Evolutionary conservation across 2,329 filamentous ascomycete genomes (phyloP), one percentile per base, ranked within the genome.

Genomic region (Blastomyces percursus): DNA sequence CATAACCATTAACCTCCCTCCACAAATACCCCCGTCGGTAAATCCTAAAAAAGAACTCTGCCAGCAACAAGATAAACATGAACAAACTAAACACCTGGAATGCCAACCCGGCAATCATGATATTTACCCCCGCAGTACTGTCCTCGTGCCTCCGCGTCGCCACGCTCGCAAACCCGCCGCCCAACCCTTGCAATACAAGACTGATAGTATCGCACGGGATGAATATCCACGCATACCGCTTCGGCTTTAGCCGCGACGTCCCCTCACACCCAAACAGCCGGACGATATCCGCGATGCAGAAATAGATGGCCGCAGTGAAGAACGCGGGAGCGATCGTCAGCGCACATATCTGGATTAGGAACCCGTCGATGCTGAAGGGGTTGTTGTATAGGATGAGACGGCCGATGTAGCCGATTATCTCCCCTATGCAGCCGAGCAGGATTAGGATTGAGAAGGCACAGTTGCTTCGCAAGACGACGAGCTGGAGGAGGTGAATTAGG

Each of bases 341-440:
- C 72, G 83, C 86, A 64, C 81, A 76, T 66, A 87, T 86, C 70
- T 89, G 84, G n/a, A 87, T 79, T 70, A 88, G 79, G 70, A 89
- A 89, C 8, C 80, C 83, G 14, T 70, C 69, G 69, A 86, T 81
- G 57, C 71, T 76, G 69, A 85, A 88, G 0, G 84, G 83, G 67
- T 88, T 82, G 54, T 79, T 65, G 65, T 81, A 79, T 63, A 86
- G 75, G 68, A 84, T 70, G 60, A 87, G 76, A 12, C 86, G 79
- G 2, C 84, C 86, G 1, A 75, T 72, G 65, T 89, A 89, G 21
- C 86, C 86, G 42, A 87, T 69, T 12, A 87, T 78, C 67, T 87
- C 85, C 57, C 78, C 76, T 6, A 81, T 50, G 66, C 81, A 84
- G 55, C 86, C 86, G 21, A 79, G 68, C 7, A 83, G 67, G 78